Evolutionary conservation across 2,329 filamentous ascomycete genomes (phyloP), one percentile per base, ranked within the genome.

Genomic region (Epichloe sibirici): DNA sequence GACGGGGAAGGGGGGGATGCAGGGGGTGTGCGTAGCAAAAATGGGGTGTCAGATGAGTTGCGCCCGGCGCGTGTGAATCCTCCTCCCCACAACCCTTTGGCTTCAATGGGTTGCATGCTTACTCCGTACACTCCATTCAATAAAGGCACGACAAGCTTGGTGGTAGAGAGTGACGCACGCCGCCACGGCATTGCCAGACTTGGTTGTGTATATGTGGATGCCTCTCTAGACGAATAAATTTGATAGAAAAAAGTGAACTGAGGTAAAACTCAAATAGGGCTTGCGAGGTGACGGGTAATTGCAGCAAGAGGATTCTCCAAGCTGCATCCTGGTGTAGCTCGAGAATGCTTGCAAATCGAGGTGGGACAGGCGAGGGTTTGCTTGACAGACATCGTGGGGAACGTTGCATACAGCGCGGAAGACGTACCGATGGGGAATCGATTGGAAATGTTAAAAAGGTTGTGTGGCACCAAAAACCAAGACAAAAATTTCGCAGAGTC

Each of bases 381-480:
- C 51, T 48, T 31, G 17, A 28, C 15, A 12, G 11, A 21, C n/a
- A 44, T 49, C 7, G 34, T 23, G 45, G 12, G 21, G 23, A 53
- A 25, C 39, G 23, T 13, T 31, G 46, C 51, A 45, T 49, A 42
- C 8, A 34, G 39, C 31, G 13, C 31, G 23, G 6, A 35, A 37
- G 28, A 49, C 51, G 47, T 53, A 53, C 51, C 51, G 46, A 39
- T 6, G 42, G 48, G 48, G 5, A 28, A 39, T 21, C 25, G 25
- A 23, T 40, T 21, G 12, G 34, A 11, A 11, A 40, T 40, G 7
- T 47, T 12, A 9, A 15, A 37, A 23, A 52, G n/a, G 13, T 23
- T 2, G 8, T n/a, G 45, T 38, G 45, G 17, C 38, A 23, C 38
- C 12, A 42, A 38, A 31, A 28, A 17, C 13, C 37, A 45, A 15